Evolutionary conservation across 768 basidiomycete species (phyloP), one percentile per base, ranked within the genome.

Genomic region (Rhizopogon vinicolor): DNA sequence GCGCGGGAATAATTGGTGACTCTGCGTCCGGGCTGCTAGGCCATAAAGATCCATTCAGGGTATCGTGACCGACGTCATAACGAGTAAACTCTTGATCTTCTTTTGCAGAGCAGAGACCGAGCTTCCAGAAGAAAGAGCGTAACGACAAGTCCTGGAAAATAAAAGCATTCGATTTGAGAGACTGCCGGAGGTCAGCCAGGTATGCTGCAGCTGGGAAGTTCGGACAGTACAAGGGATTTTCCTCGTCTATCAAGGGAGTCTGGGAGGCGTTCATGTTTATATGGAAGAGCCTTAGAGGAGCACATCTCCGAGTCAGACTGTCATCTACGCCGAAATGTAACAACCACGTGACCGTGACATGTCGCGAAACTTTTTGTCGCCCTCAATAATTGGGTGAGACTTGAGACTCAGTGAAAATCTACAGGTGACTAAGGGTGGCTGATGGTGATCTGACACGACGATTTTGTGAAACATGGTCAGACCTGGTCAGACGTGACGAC

Each of bases 191-290:
- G 51, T 69, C 73, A 51, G 74, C 65, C 53, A 83, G 68, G 63
- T 78, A 84, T 29, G 71, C 64, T 48, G 72, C 66, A 10, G 81
- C 77, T 52, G 80, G 68, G 9, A 83, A 55, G 22, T 72, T 61
- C 13, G 83, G 82, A 57, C 83, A 85, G 66, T 84, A 85, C 42
- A 79, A 71, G 6, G 84, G 83, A 55, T 85, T 85, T 28, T 78
- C 69, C n/a, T 73, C 64, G 67, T 84, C 81, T 28, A 80, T 63
- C 16, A 73, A 54, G 41, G 79, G 80, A 55, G 56, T 44, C 41
- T 62, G 53, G 16, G 42, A 7, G 33, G 41, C 31, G 28, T 40
- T 28, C 60, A 59, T 58, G 31, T 29, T 8, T 28, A 58, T n/a
- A 12, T 46, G 28, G 7, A 41, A 25, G 41, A 45, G 22, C 22